Evolutionary conservation across 2,329 filamentous ascomycete genomes (phyloP).

Genomic region (Penicillium sp.): DNA sequence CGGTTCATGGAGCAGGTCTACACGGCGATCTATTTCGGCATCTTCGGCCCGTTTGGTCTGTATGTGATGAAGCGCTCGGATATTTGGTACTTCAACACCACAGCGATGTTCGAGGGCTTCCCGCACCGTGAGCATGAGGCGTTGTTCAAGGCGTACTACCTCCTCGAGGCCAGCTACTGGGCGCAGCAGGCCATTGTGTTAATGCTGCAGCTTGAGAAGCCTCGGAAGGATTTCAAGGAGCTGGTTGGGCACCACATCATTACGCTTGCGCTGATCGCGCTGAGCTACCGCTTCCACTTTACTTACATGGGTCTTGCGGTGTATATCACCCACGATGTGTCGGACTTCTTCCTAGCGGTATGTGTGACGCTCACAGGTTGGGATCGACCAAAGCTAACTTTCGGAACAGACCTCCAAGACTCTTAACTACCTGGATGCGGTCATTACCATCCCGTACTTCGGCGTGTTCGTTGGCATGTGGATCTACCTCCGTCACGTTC

Average conservation of each 20-base stretch:
- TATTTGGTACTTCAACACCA: constrained; percentile 93
- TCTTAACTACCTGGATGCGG: constrained; percentile 82
- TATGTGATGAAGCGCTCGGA: constrained; percentile 90
- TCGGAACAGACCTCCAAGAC: constrained; percentile 74
- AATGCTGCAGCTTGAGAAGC: constrained; percentile 83
- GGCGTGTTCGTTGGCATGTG: constrained; percentile 75
- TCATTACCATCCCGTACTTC: constrained; percentile 80
- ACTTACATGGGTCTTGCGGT: constrained; percentile 91
- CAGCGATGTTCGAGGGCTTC: constrained; percentile 83
- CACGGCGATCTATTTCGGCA: constrained; percentile 82
- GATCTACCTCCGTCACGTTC: constrained; percentile 84
- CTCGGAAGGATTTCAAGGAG: constrained; percentile 91
- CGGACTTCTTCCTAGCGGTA: constrained; percentile 92
- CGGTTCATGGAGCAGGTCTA: constrained; percentile 97
- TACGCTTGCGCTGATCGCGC: constrained; percentile 74
- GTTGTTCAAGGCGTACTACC: constrained; percentile 90
- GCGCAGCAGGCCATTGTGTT: constrained; percentile 89
- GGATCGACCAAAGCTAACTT: background rate
- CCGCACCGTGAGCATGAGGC: constrained; percentile 79
- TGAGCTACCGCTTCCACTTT: constrained; percentile 95
- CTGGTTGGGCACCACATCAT: constrained; percentile 89
- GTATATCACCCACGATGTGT: constrained; percentile 92
- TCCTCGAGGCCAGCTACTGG: constrained; percentile 94
- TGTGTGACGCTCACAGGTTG: constrained; percentile 6
- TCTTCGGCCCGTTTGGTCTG: constrained; percentile 78